A percentile compares a stretch with the other conserved stretches of the same genome.
Conservation (phyloP, 2,329 filamentous ascomycete species). For the Xylaria sp. region DNA sequence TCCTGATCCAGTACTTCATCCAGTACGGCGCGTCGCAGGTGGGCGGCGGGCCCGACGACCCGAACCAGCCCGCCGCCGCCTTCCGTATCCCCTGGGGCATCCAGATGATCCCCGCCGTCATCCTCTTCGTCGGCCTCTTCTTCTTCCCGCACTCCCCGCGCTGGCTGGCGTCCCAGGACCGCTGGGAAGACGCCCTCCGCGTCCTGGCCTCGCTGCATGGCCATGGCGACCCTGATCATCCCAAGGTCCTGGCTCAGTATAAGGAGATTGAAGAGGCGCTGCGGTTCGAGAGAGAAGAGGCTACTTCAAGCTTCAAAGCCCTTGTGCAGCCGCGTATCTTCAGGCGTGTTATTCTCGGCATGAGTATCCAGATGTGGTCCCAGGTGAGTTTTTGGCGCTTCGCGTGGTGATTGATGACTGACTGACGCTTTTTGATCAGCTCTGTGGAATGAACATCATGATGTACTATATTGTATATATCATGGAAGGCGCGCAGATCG, state of each 20-base stretch:
- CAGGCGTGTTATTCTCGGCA: constrained; percentile 67
- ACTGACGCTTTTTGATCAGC: constrained; percentile 28
- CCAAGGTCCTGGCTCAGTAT: constrained; percentile 71
- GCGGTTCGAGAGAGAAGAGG: constrained; percentile 64
- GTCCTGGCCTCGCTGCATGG: constrained; percentile 70
- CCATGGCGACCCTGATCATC: constrained; percentile 64
- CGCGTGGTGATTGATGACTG: constrained; percentile 24
- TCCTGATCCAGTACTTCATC: constrained; percentile 74
- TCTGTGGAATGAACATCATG: constrained; percentile 68
- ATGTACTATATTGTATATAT: constrained; percentile 71
- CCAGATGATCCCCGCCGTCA: constrained; percentile 65
- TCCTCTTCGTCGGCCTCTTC: constrained; percentile 66
- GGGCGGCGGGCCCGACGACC: constrained; percentile 62
- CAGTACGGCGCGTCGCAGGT: constrained; percentile 71
- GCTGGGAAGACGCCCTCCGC: constrained; percentile 72
- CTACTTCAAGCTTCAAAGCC: constrained; percentile 60
- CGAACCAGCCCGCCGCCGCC: constrained; percentile 61
- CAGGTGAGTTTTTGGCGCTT: constrained; percentile 51
- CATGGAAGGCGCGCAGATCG: constrained; percentile 68
- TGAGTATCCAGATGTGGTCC: constrained; percentile 69
- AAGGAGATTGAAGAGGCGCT: constrained; percentile 69
- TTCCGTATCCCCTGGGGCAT: constrained; percentile 72
- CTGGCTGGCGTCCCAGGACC: constrained; percentile 75
- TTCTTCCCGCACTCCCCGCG: constrained; percentile 74
- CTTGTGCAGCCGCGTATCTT: constrained; percentile 63